Conservation (phyloP, 2,329 filamentous ascomycete genomes). For the Penicillium griseofulvum region DNA sequence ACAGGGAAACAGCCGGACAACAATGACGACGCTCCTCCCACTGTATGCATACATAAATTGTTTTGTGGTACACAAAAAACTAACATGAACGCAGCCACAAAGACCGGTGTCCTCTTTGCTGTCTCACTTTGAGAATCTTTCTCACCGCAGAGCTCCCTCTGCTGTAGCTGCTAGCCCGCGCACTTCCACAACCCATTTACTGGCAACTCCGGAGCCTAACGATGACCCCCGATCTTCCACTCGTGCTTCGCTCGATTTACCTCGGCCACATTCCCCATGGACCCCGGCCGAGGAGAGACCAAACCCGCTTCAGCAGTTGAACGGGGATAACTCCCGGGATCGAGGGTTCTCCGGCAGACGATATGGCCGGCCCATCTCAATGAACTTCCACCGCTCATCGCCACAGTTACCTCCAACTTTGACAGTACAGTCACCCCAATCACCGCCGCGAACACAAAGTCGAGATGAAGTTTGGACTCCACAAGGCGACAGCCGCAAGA, state of each 20-base stretch:
- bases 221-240: slow-evolving; percentile 31
- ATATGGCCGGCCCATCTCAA: slow-evolving; percentile 54
- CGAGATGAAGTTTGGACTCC: slow-evolving; percentile 44
- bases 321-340: slow-evolving; percentile 26
- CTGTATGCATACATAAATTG: slow-evolving; percentile 31
- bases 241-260: slow-evolving; percentile 44
- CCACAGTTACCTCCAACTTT: slow-evolving; percentile 44
- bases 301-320: slow-evolving; percentile 19
- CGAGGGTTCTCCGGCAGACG: slow-evolving; percentile 54
- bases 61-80: slow-evolving; percentile 12
- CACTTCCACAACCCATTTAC: slow-evolving; percentile 28
- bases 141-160: slow-evolving; percentile 35
- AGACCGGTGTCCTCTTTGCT: slow-evolving; percentile 50
- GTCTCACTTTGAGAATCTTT: slow-evolving; percentile 50
- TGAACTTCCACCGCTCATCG: slow-evolving; percentile 40
- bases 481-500: slow-evolving; percentile 61
- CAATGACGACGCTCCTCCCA: slow-evolving; percentile 37
- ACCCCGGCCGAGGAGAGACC: slow-evolving; percentile 23
- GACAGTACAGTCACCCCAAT: slow-evolving; percentile 45
- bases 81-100: slow-evolving; percentile 26
- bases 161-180: slow-evolving; percentile 26
- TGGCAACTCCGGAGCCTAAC: slow-evolving; percentile 32
- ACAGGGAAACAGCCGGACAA: slow-evolving; percentile 32
- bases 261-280: slow-evolving; percentile 43
- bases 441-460: slow-evolving; percentile 37